Conservation (phyloP, 176 grass and related monocot genomes). For the Panicum miliaceum region DNA sequence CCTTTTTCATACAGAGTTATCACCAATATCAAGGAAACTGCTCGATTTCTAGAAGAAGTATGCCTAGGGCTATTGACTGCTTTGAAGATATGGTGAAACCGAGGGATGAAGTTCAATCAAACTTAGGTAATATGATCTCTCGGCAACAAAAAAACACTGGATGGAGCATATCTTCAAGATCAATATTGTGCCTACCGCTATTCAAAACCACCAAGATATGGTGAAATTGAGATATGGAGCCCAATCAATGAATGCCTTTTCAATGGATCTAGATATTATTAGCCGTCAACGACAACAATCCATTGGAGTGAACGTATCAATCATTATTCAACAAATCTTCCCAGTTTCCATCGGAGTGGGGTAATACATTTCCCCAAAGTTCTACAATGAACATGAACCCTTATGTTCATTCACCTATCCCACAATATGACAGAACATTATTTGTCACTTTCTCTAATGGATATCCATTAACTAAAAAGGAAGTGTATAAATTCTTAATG, state of each 20-base stretch:
- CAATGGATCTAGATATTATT: background rate
- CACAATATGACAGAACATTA: background rate
- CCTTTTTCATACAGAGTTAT: background rate
- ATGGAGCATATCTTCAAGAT: background rate
- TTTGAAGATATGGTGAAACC: background rate
- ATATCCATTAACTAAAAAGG: background rate
- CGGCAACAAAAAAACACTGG: background rate
- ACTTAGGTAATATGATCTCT: background rate
- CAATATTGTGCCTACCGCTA: background rate
- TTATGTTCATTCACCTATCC: background rate
- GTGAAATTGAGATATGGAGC: background rate
- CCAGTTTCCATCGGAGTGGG: background rate
- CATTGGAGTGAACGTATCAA: background rate
- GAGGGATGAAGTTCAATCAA: background rate
- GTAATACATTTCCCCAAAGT: background rate
- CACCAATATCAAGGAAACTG: background rate
- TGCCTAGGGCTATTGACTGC: background rate
- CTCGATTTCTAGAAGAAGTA: background rate
- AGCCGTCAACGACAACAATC: background rate
- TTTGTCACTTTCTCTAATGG: slow-evolving; percentile 18
- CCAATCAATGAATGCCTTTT: background rate
- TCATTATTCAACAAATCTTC: background rate
- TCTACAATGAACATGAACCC: background rate
- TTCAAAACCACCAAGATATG: background rate
- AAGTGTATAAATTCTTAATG: slow-evolving; percentile 6